Percentiles rank a stretch among this genome's conserved stretches.
Conservation (phyloP, 2,329 filamentous ascomycete genomes). For the Blumeria hordei region DNA sequence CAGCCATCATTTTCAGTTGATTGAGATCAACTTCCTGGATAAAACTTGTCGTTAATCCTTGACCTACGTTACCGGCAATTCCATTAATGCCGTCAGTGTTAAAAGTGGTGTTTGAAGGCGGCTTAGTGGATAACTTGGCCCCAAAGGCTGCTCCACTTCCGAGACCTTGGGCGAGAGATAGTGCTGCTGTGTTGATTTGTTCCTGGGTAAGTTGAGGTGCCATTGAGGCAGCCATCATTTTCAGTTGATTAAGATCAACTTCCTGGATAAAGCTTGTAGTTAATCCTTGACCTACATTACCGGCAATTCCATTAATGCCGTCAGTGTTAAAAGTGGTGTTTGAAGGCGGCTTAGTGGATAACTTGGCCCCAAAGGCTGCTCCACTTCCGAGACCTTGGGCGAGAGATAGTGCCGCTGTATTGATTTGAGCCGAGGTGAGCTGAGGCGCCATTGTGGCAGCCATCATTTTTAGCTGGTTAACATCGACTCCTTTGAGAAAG, state of each 20-base stretch:
- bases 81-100: conserved; percentile 4
- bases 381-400: conserved; percentile 4
- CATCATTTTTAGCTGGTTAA: background rate
- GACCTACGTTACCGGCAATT: conserved; percentile 4
- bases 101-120: conserved; percentile 1
- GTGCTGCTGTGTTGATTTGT: conserved; percentile 2
- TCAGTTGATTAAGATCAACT: conserved; percentile 1
- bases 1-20: background rate
- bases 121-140: background rate
- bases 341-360: conserved; percentile 1
- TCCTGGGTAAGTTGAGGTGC: background rate
- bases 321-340: background rate
- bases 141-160: conserved; percentile 2
- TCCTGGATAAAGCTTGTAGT: conserved; percentile 1
- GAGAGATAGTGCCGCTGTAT: background rate
- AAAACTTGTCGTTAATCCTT: conserved; percentile 2
- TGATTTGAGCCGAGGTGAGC: background rate
- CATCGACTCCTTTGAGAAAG: conserved; percentile 2
- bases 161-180: conserved; percentile 2
- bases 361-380: conserved; percentile 2
- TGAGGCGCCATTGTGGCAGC: background rate
- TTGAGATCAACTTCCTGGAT: conserved; percentile 1
- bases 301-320: conserved; percentile 4
- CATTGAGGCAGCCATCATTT: background rate
- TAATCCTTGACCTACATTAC: conserved; percentile 5